phyloP scores from a whole-genome alignment of 1,139 yeast genomes.

The Pneumocystis carinii region DNA sequence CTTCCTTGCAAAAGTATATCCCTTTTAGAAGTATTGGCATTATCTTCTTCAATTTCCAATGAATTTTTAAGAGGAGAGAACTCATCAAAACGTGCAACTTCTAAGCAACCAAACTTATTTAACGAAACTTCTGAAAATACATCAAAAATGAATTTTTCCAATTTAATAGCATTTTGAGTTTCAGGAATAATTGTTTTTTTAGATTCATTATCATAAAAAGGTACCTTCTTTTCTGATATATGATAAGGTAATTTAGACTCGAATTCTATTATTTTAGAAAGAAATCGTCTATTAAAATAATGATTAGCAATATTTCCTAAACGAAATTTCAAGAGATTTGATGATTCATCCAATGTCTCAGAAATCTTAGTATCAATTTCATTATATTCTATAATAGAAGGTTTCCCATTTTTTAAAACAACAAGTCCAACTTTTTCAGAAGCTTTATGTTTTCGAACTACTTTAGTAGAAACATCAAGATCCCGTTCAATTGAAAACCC shows the following conservation, averaged over 20 bases:
- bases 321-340: conserved; percentile 46
- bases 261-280: conserved; percentile 55
- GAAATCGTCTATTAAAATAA: conserved; percentile 68
- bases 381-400: conserved; percentile 89
- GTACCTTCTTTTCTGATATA: conserved; percentile 82
- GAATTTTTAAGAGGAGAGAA: conserved; percentile 83
- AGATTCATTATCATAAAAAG: conserved; percentile 35
- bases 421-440: conserved; percentile 83
- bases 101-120: conserved; percentile 75
- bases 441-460: conserved; percentile 83
- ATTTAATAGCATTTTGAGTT: conserved; percentile 75
- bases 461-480: conserved; percentile 79
- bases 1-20: conserved; percentile 57
- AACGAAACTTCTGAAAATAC: conserved; percentile 71
- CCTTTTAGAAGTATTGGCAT: conserved; percentile 65
- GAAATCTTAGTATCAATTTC: conserved; percentile 63
- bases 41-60: conserved; percentile 56
- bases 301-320: conserved; percentile 98
- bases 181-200: conserved; percentile 45
- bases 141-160: conserved; percentile 95
- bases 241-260: conserved; percentile 72
- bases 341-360: conserved; percentile 30
- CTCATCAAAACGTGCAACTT: conserved; percentile 71
- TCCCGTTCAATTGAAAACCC: conserved; percentile 60
- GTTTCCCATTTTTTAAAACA: conserved; percentile 47